These are phyloP conservation scores for Geotrichum fermentans DNA, from an alignment of 1,139 yeast genomes.

Conservation along the genomic window DNA sequence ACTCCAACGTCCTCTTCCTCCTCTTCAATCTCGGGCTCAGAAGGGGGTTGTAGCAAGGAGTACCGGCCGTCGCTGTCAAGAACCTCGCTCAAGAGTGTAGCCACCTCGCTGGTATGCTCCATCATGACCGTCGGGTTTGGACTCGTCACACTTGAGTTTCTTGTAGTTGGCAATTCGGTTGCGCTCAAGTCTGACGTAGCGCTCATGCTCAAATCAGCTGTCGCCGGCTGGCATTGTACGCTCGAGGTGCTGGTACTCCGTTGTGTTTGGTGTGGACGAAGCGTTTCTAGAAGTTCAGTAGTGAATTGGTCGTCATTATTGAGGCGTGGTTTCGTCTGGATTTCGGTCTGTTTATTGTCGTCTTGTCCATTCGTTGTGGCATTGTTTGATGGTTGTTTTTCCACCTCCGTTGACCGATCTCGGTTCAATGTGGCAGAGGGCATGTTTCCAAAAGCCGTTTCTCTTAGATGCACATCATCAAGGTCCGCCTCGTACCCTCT, in stretches of 20 bases:
- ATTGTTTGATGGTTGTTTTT: background rate
- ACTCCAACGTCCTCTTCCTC: background rate
- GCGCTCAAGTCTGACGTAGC: background rate
- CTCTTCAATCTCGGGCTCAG: background rate
- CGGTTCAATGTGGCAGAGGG: too few relatives aligned
- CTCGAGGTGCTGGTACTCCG: background rate
- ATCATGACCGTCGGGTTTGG: constrained; percentile 20
- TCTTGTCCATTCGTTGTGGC: too few relatives aligned
- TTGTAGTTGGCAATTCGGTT: background rate
- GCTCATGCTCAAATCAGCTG: background rate
- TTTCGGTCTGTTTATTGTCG: too few relatives aligned
- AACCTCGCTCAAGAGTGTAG: constrained; percentile 29
- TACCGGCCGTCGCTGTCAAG: constrained; percentile 20
- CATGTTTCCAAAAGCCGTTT: too few relatives aligned
- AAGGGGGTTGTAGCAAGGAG: background rate
- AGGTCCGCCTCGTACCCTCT: background rate
- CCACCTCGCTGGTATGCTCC: constrained; percentile 25
- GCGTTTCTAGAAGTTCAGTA: constrained; percentile 21
- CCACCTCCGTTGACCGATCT: background rate
- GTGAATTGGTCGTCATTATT: too few relatives aligned
- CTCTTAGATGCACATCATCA: background rate
- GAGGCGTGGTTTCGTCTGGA: too few relatives aligned
- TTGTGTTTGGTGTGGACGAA: constrained; percentile 20
- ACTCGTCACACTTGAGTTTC: constrained; percentile 2
- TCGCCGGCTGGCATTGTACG: background rate